Percentiles rank a stretch among this genome's conserved stretches.
These are phyloP conservation scores for Talaromyces albobiverticillius DNA, from an alignment of 2,329 filamentous ascomycete genomes.

Conservation along the genomic window DNA sequence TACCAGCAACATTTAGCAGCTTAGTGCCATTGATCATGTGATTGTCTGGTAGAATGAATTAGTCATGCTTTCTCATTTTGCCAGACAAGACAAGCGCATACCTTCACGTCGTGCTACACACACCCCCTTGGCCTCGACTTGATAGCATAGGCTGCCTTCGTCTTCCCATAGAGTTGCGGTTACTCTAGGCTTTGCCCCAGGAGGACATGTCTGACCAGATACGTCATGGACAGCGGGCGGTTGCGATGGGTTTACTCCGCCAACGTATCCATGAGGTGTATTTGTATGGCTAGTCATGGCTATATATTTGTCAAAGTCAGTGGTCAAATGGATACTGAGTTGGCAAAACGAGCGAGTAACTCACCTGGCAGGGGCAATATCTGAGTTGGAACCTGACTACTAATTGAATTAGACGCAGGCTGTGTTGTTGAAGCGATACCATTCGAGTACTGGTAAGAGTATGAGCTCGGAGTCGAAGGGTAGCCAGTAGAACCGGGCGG, in stretches of 20 bases:
- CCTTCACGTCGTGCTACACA: constrained; percentile 93
- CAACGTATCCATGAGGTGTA: constrained; percentile 37
- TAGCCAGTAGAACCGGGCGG: constrained; percentile 72
- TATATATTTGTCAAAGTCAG: constrained; percentile 19
- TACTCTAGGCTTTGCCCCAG: constrained; percentile 92
- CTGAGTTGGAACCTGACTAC: constrained; percentile 63
- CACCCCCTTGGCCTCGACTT: constrained; percentile 93
- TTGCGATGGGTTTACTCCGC: constrained; percentile 36
- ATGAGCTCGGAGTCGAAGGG: constrained; percentile 52
- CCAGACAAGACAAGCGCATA: constrained; percentile 37
- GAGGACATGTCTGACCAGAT: constrained; percentile 88
- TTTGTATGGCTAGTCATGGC: constrained; percentile 41
- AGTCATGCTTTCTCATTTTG: not conserved
- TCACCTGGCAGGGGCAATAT: constrained; percentile 64
- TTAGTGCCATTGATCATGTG: constrained; percentile 99
- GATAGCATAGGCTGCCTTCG: constrained; percentile 94
- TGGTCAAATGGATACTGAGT: not conserved
- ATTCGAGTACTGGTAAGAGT: constrained; percentile 66
- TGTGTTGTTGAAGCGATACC: constrained; percentile 74
- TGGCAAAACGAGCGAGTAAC: constrained; percentile 14
- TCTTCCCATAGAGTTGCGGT: constrained; percentile 98
- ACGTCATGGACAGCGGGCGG: constrained; percentile 65
- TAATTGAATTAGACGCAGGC: constrained; percentile 68
- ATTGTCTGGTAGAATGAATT: constrained; percentile 62
- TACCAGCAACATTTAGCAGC: constrained; percentile 91